Conservation (phyloP, 78 protist genomes). For the Salpingoeca rosetta region DNA sequence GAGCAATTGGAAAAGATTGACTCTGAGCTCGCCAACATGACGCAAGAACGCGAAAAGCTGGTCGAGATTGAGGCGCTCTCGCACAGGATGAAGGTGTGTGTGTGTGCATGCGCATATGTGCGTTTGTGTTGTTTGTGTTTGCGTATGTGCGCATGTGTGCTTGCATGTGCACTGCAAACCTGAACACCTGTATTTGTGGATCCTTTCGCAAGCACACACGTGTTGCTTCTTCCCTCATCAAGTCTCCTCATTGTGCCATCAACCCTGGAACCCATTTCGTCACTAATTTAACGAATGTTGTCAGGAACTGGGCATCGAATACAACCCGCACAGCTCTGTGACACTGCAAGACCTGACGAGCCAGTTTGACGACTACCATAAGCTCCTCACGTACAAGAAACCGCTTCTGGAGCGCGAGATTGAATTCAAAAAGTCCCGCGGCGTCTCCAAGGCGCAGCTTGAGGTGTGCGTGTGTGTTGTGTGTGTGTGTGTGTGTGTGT, state of each 20-base stretch:
- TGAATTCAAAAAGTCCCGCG: neutral
- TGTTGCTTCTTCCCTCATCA: too few relatives aligned
- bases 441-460: neutral
- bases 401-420: neutral
- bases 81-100: neutral
- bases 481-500: neutral
- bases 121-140: neutral
- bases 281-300: too few relatives aligned
- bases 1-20: neutral
- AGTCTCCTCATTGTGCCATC: too few relatives aligned
- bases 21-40: too few relatives aligned
- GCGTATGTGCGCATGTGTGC: neutral
- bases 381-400: neutral
- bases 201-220: too few relatives aligned
- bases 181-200: too few relatives aligned
- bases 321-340: neutral
- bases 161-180: too few relatives aligned
- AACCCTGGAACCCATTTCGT: too few relatives aligned
- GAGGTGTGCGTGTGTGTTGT: too few relatives aligned
- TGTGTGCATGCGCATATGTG: neutral
- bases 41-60: too few relatives aligned
- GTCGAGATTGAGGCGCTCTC: too few relatives aligned
- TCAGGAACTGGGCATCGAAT: neutral
- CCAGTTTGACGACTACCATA: neutral
- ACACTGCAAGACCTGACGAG: neutral